These are phyloP conservation scores for Isabelozyma heimii DNA, from an alignment of 805 yeast species.

Conservation along the genomic window DNA sequence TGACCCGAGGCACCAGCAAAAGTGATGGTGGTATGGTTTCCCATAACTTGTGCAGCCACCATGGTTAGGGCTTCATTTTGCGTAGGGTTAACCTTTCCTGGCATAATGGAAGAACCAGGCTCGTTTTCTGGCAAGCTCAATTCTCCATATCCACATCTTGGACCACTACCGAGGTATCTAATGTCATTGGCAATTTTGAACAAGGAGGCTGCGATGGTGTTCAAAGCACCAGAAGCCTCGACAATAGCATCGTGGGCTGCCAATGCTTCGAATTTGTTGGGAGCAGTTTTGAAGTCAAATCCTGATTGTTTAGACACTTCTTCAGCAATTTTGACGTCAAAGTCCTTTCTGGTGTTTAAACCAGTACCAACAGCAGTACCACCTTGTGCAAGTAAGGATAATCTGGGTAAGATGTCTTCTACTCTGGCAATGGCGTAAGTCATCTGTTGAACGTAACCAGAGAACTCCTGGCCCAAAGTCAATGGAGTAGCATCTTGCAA, in stretches of 20 bases:
- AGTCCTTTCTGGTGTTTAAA: constrained; percentile 35
- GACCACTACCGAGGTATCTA: constrained; percentile 39
- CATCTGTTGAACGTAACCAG: constrained; percentile 38
- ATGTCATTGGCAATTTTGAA: constrained; percentile 40
- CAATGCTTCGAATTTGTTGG: constrained; percentile 40
- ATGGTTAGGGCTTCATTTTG: constrained; percentile 41
- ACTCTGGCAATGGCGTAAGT: constrained; percentile 33
- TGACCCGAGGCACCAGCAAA: constrained; percentile 41
- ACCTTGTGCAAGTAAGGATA: constrained; percentile 36
- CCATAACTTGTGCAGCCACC: constrained; percentile 40
- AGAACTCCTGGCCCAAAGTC: constrained; percentile 39
- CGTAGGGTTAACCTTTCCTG: constrained; percentile 41
- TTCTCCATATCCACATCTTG: constrained; percentile 41
- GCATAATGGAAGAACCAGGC: constrained; percentile 43
- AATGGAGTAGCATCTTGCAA: constrained; percentile 41
- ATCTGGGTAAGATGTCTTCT: constrained; percentile 30
- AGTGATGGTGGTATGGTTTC: constrained; percentile 37
- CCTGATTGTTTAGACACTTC: constrained; percentile 34
- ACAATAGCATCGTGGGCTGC: constrained; percentile 41
- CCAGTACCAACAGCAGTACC: constrained; percentile 45
- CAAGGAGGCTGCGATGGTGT: constrained; percentile 36
- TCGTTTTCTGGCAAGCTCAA: constrained; percentile 38
- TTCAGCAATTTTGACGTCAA: constrained; percentile 32
- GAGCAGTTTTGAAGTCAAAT: constrained; percentile 32
- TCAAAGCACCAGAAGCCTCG: constrained; percentile 39